Base-by-base conservation (phyloP, 345 rosid genomes). In the Acer campestre region DNA sequence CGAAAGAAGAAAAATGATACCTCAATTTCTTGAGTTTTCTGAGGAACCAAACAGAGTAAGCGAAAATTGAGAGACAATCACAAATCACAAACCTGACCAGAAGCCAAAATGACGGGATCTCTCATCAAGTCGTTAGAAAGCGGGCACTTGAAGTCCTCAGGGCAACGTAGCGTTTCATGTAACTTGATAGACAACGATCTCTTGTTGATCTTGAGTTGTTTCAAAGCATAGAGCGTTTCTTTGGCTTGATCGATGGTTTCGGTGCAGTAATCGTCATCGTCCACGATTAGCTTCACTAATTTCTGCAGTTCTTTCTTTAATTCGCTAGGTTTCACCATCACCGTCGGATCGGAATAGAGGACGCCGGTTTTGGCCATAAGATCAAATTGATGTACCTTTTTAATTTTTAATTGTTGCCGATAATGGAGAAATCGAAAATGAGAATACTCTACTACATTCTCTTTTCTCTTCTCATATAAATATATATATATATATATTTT, bases 31-130 rank as follows among this genome's bases (percentile, higher is more conserved):
- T 10, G 14, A 20, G 11, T 42, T 42, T 8, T 42, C 46, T 42
- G 46, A 31, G 18, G 17, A 70, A 55, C 10, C 12, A 18, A 63
- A 62, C 46, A 42, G 46, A 42, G 2, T 42, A 42, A 14, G 18
- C 20, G 63, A 2, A 49, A 44, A 77, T 46, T 65, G 35, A 16
- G 42, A 56, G 53, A 75, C 68, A 4, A 5, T 35, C 38, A 35
- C 35, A 31, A 3, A 3, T 35, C 38, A 35, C 38, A 48, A 74
- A 96, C 99, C 98, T 84, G 93, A 12, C 98, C 99, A 27, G 99
- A 86, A 62, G 95, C 83, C 81, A 96, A 79, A 84, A 96, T 85
- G 46, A 96, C 98, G 55, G 98, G 99, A 89, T 96, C 98, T 80
- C 87, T 84, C 99, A 94, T 96, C 75, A 96, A 76, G 62, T 96